Evolutionary conservation across 2,329 filamentous ascomycete species (phyloP).

Genomic region (Aspergillus vadensis): DNA sequence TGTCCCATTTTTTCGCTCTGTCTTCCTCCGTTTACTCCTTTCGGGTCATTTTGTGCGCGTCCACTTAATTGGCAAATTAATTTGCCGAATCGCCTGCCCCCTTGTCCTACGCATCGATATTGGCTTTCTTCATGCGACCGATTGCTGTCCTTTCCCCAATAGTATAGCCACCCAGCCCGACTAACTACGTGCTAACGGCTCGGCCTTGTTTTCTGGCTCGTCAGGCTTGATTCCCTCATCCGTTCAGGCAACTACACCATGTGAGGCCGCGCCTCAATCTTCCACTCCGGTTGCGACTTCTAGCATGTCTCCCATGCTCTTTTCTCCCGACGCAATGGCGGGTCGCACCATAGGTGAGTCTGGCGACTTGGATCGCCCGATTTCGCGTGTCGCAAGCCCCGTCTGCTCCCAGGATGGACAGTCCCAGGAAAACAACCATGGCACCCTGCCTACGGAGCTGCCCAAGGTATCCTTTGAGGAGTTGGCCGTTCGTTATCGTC

Average conservation of each 20-base stretch:
- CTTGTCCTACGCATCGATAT: conserved; percentile 4
- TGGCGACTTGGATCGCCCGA: conserved; percentile 34
- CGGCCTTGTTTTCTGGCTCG: conserved; percentile 13
- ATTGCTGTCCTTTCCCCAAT: conserved; percentile 1
- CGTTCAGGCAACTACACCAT: conserved; percentile 35
- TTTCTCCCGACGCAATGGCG: conserved; percentile 20
- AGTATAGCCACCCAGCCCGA: not conserved
- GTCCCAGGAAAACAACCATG: conserved; percentile 15
- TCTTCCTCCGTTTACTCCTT: conserved; percentile 5
- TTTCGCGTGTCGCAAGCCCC: conserved; percentile 26
- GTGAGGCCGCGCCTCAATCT: conserved; percentile 33
- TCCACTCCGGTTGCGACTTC: conserved; percentile 28
- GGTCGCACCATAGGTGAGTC: conserved; percentile 39
- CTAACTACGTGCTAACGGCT: conserved; percentile 12
- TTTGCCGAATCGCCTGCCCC: not conserved
- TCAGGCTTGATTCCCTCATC: conserved; percentile 28
- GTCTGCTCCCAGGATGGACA: conserved; percentile 24
- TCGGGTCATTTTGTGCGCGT: conserved; percentile 2
- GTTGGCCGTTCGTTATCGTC: conserved; percentile 45
- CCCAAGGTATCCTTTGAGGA: conserved; percentile 46
- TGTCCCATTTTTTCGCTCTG: conserved; percentile 3
- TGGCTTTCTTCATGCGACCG: not conserved
- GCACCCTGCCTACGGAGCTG: conserved; percentile 23
- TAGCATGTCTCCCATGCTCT: conserved; percentile 26
- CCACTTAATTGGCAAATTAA: not conserved